These are phyloP conservation scores for Graphiopsis chlorocephala DNA, from an alignment of 2,329 filamentous ascomycete genomes.

Conservation along the genomic window DNA sequence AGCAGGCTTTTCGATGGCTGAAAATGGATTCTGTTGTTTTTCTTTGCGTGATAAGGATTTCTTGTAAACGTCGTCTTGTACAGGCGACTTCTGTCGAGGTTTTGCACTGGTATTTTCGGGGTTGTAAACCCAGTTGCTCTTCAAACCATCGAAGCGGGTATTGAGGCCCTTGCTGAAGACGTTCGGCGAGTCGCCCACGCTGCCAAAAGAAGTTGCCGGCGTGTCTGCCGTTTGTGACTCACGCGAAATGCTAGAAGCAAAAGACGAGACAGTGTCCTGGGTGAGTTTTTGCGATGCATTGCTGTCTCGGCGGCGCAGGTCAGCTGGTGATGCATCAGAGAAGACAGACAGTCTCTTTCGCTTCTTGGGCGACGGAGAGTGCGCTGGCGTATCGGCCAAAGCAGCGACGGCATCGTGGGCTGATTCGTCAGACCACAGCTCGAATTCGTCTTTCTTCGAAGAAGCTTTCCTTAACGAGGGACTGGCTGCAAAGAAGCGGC, in stretches of 20 bases:
- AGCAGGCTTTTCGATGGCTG: not conserved
- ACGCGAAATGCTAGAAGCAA: slow-evolving; percentile 15
- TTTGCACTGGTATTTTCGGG: not conserved
- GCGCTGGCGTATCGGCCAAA: slow-evolving; percentile 20
- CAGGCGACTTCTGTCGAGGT: not conserved
- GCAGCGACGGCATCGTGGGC: slow-evolving; percentile 44
- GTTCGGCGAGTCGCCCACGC: slow-evolving; percentile 15
- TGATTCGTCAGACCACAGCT: slow-evolving; percentile 50
- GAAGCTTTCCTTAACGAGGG: slow-evolving; percentile 36
- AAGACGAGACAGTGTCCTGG: slow-evolving; percentile 12
- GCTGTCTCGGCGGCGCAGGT: not conserved
- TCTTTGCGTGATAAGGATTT: not conserved
- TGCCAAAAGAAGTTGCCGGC: slow-evolving; percentile 28
- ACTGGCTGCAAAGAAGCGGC: slow-evolving; percentile 46
- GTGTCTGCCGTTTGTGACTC: slow-evolving; percentile 19
- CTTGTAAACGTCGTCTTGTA: not conserved
- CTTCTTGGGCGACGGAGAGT: slow-evolving; percentile 24
- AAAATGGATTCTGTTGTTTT: not conserved
- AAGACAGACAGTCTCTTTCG: slow-evolving; percentile 32
- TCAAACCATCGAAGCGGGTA: slow-evolving; percentile 24
- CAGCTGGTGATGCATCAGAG: slow-evolving; percentile 18
- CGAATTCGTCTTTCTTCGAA: slow-evolving; percentile 39
- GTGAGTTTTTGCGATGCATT: slow-evolving; percentile 10
- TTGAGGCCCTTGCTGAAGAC: slow-evolving; percentile 28
- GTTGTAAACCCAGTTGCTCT: slow-evolving; percentile 18